Evolutionary conservation across 257 asterid species (phyloP), one percentile per base, ranked within the genome.

Genomic region (Penstemon newberryi): DNA sequence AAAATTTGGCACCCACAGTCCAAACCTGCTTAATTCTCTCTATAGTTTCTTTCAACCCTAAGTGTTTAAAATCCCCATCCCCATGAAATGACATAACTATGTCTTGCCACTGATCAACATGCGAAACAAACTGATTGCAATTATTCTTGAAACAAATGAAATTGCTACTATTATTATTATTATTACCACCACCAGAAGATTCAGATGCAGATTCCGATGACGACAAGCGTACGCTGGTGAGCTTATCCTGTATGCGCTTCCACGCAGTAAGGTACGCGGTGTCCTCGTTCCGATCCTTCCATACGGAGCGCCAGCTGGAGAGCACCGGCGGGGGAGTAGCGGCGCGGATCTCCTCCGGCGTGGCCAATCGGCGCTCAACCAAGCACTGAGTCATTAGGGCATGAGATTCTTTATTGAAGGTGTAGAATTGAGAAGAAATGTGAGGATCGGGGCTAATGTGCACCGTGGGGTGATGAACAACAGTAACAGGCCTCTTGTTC

Each of bases 241-340:
- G 96, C 86, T 94, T 91, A 70, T 94, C 99, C 86, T 94, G 99
- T 63, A 94, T 89, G 38, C 97, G 87, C 80, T 94, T 94, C 97
- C 99, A 94, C 45, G 99, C 99, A 10, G 96, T 91, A 62, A 87
- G 70, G 73, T 87, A 91, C 0, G 97, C 99, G 3, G 97, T 91
- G 39, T 94, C 99, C 85, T 89, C 97, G 70, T 87, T 94, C 6
- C 99, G 86, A 75, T 94, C 99, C 85, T 89, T 94, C 97, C 99
- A 91, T 39, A 94, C 99, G 10, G 89, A 73, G 8, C 97, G 88
- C 99, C 99, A 94, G 87, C 96, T 94, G 52, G 87, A 9, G 6
- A 91, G 97, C 43, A 94, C 91, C 0, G 96, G 56, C 6, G 79
- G 68, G 4, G 95, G 86, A 4, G 97, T 90, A 46, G 88, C 96